Evolutionary conservation across 2,329 filamentous ascomycete species (phyloP).

Genomic region (Aureobasidium melanogenum): DNA sequence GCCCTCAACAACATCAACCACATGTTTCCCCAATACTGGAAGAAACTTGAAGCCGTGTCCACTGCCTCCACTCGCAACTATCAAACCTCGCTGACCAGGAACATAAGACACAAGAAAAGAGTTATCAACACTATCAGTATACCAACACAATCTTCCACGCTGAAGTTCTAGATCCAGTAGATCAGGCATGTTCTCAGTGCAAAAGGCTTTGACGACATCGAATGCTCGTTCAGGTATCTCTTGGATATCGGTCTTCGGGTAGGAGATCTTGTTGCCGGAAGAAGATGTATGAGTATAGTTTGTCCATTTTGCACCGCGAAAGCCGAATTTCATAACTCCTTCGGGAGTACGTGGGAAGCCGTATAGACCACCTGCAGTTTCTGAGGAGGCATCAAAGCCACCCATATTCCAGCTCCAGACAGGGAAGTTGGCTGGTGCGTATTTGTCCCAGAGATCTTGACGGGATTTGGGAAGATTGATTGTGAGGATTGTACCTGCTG

Average conservation of each 20-base stretch:
- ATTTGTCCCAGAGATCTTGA: constrained; percentile 31
- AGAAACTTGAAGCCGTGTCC: constrained; percentile 28
- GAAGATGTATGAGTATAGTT: constrained; percentile 14
- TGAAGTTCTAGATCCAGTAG: constrained; percentile 16
- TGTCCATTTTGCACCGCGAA: constrained; percentile 22
- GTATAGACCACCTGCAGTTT: constrained; percentile 17
- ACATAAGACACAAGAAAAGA: constrained; percentile 15
- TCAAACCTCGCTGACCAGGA: constrained; percentile 12
- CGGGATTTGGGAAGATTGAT: constrained; percentile 34
- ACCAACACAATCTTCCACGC: constrained; percentile 15
- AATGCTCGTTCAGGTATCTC: constrained; percentile 20
- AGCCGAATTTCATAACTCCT: constrained; percentile 20
- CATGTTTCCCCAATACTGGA: constrained; percentile 22
- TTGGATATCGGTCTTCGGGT: constrained; percentile 16
- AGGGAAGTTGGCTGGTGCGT: constrained; percentile 38
- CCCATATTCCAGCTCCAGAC: constrained; percentile 29
- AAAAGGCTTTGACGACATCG: constrained; percentile 17
- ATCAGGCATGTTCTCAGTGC: constrained; percentile 17
- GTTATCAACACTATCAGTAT: constrained; percentile 16
- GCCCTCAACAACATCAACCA: constrained; percentile 20
- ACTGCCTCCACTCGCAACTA: constrained; percentile 24
- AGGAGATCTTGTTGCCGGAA: constrained; percentile 14
- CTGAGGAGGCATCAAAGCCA: background rate
- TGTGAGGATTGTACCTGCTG: constrained; percentile 37
- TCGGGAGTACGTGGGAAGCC: constrained; percentile 19